Base-by-base conservation (phyloP, 495 filamentous ascomycete genomes). In the Hypoxylon fragiforme region DNA sequence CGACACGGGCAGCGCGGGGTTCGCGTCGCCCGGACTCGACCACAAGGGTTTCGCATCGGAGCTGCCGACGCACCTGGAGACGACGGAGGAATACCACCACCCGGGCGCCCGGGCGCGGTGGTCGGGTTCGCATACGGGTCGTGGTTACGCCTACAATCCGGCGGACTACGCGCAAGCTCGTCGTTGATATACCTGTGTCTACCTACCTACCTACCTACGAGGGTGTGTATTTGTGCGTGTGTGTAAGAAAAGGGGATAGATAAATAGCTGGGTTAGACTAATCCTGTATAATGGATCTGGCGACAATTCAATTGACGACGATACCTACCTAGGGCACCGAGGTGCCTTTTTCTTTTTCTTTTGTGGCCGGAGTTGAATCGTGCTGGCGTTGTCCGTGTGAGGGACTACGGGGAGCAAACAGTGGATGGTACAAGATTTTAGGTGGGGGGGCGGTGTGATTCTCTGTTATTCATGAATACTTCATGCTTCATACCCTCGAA, bases 111-210 rank as follows among this genome's bases (percentile, higher is more conserved):
- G 9, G 24, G 24, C 32, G 30, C 66, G 53, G 18, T 60, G 57
- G 48, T 50, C 52, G 7, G 54, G 63, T 30, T 50, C 62, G 16
- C 62, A 43, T 46, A n/a, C 51, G 1, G 53, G 61, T n/a, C 66
- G 50, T 9, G 63, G 54, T 12, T 66, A 68, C 2, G 62, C 63
- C 1, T 77, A 77, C 44, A 77, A 76, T 44, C 73, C 75, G 6
- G 69, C 71, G 1, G 72, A 77, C 49, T 77, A 75, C 16, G 71
- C 67, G 7, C 68, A 69, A 44, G 34, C 56, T 3, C 43, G 55
- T 16, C 61, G 50, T 2, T 42, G 41, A 44, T 34, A 13, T n/a
- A n/a, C n/a, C n/a, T n/a, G n/a, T n/a, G n/a, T n/a, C n/a, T n/a
- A n/a, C n/a, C n/a, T n/a, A n/a, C n/a, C n/a, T n/a, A n/a, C n/a